A percentile compares a stretch with the other conserved stretches of the same genome.
Conservation (phyloP, 192 early-diverging fungal species). For the Mortierella alpina region DNA sequence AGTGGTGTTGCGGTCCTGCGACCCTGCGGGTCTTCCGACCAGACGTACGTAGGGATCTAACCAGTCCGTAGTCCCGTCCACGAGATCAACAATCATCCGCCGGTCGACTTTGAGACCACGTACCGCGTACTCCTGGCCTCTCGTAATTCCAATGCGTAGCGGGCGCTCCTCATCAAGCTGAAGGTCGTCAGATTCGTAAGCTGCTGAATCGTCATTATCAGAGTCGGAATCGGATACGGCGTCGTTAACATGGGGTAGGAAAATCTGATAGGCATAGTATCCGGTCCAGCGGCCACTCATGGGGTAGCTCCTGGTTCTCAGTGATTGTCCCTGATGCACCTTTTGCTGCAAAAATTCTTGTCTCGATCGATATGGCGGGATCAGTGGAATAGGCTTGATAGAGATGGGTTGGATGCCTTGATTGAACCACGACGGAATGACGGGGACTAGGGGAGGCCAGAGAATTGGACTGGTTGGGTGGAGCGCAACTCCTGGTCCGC, state of each 20-base stretch:
- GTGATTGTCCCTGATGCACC: neutral
- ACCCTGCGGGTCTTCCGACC: too few species aligned
- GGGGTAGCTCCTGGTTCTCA: neutral
- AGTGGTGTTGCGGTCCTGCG: too few species aligned
- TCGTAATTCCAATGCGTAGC: neutral
- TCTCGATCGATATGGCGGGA: neutral
- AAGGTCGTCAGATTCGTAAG: neutral
- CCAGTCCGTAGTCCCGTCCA: too few species aligned
- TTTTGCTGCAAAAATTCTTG: neutral
- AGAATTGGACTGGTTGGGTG: neutral
- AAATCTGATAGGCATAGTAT: slow-evolving; percentile 10
- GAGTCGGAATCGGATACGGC: neutral
- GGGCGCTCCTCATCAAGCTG: neutral
- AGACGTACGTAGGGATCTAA: too few species aligned
- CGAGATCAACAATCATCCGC: too few species aligned
- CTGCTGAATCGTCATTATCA: neutral
- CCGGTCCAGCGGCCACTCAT: slow-evolving; percentile 11
- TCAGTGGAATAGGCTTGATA: slow-evolving; percentile 6
- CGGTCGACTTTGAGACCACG: too few species aligned
- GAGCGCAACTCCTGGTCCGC: slow-evolving; percentile 3
- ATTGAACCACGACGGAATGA: slow-evolving; percentile 18
- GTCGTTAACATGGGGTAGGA: neutral
- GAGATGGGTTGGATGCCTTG: neutral
- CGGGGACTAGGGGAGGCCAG: neutral
- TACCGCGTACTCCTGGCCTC: neutral